Conservation (phyloP, 768 basidiomycete species). For the Rubroboletus satanas region DNA sequence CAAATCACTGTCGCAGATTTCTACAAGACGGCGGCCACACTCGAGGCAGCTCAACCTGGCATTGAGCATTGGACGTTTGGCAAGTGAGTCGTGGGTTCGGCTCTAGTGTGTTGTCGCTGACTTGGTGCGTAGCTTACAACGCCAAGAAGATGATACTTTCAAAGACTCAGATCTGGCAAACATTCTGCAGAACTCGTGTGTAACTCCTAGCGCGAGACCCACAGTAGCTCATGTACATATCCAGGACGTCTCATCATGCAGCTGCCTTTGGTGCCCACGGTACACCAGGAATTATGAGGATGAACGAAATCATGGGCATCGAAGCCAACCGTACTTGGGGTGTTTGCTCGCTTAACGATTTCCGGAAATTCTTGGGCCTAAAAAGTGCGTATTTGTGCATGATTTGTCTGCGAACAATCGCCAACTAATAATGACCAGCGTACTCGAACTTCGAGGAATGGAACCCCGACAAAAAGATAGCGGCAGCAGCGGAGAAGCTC, state of each 20-base stretch:
- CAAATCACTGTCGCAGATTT: slow-evolving; percentile 48
- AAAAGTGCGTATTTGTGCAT: slow-evolving; percentile 47
- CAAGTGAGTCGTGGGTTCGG: slow-evolving; percentile 35
- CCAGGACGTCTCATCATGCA: slow-evolving; percentile 68
- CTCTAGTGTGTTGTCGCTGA: not conserved
- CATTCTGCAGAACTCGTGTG: slow-evolving; percentile 65
- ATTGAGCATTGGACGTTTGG: slow-evolving; percentile 66
- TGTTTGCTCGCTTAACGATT: slow-evolving; percentile 80
- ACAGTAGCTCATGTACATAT: not conserved
- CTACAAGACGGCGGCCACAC: slow-evolving; percentile 38
- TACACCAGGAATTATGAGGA: slow-evolving; percentile 68
- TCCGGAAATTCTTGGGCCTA: slow-evolving; percentile 75
- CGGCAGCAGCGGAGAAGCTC: slow-evolving; percentile 68
- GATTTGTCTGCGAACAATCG: not conserved
- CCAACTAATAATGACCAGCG: slow-evolving; percentile 36
- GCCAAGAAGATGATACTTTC: slow-evolving; percentile 57
- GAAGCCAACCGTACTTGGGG: slow-evolving; percentile 75
- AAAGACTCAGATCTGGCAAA: slow-evolving; percentile 67
- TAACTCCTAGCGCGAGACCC: slow-evolving; percentile 2
- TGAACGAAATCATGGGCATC: slow-evolving; percentile 85
- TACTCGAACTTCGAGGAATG: slow-evolving; percentile 73
- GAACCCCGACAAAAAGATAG: slow-evolving; percentile 71
- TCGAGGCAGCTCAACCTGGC: slow-evolving; percentile 42
- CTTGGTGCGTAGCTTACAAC: slow-evolving; percentile 44
- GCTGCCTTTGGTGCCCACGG: slow-evolving; percentile 72